Evolutionary conservation across 1,139 yeast genomes (phyloP).

Genomic region (Spathaspora sp.): DNA sequence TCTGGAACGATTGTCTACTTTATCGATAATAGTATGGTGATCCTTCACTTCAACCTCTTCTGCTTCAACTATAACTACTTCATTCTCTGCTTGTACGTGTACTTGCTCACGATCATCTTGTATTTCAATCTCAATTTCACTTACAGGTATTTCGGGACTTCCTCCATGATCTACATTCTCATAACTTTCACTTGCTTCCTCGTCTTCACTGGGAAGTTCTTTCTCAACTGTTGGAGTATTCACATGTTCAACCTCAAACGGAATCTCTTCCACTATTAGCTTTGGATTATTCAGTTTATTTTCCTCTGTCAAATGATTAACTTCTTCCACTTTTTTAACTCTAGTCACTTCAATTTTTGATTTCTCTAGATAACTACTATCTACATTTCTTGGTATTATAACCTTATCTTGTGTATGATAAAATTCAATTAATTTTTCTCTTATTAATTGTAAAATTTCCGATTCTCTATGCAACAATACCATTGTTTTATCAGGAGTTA

Average conservation of each 20-base stretch:
- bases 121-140: conserved; percentile 9
- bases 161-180: neutral
- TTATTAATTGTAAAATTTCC: conserved; percentile 51
- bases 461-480: conserved; percentile 69
- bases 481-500: conserved; percentile 86
- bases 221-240: neutral
- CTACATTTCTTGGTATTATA: conserved; percentile 32
- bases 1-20: neutral
- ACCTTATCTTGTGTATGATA: conserved; percentile 47
- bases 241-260: conserved; percentile 6
- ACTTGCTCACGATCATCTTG: conserved; percentile 11
- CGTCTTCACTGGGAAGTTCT: neutral
- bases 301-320: conserved; percentile 1
- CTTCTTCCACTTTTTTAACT: neutral
- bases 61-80: conserved; percentile 6
- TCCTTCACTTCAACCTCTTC: conserved; percentile 15
- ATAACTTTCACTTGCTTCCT: conserved; percentile 10
- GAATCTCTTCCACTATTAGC: conserved; percentile 11
- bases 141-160: neutral
- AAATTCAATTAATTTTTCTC: conserved; percentile 37
- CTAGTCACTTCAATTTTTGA: neutral
- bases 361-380: neutral
- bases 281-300: conserved; percentile 4
- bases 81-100: conserved; percentile 8
- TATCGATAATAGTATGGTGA: too few species aligned